A percentile compares a stretch with the other conserved stretches of the same genome.
Evolutionary conservation across 805 yeast species (phyloP).

Genomic region (Starmera amethionina): DNA sequence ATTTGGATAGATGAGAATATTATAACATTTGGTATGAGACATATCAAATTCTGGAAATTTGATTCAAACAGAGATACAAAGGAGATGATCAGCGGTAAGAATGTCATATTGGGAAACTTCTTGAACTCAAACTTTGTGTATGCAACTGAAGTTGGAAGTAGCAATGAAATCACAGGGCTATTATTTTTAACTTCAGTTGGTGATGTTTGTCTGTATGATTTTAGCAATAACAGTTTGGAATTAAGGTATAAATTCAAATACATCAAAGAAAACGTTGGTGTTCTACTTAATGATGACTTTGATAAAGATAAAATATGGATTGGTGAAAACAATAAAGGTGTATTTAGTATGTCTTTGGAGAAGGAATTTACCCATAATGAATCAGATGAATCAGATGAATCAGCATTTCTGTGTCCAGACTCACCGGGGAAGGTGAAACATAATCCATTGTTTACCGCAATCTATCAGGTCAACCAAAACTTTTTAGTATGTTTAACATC

Average conservation of each 20-base stretch:
- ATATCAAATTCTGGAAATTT: slow-evolving; percentile 52
- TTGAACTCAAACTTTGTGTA: slow-evolving; percentile 40
- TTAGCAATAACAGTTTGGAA: slow-evolving; percentile 6
- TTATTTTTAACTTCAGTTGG: slow-evolving; percentile 17
- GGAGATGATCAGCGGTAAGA: slow-evolving; percentile 43
- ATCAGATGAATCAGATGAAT: too few species aligned
- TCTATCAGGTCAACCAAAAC: slow-evolving; percentile 17
- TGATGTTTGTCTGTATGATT: slow-evolving; percentile 14
- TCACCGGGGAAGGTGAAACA: slow-evolving; percentile 18
- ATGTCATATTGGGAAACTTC: slow-evolving; percentile 41
- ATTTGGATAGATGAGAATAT: slow-evolving; percentile 42
- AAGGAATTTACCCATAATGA: too few species aligned
- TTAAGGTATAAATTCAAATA: slow-evolving; percentile 7
- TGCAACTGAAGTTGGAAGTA: slow-evolving; percentile 16
- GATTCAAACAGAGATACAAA: slow-evolving; percentile 17
- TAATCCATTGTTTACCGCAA: slow-evolving; percentile 9
- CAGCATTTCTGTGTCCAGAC: slow-evolving; percentile 8
- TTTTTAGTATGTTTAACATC: slow-evolving; percentile 25
- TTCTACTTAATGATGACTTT: slow-evolving; percentile 9
- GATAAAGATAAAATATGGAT: slow-evolving; percentile 20
- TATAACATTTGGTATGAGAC: slow-evolving; percentile 51
- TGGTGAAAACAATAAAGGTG: slow-evolving; percentile 9
- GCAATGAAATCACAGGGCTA: slow-evolving; percentile 8
- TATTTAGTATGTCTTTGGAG: too few species aligned
- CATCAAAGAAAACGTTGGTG: slow-evolving; percentile 8